Percentiles rank a stretch among this genome's conserved stretches.
These are phyloP conservation scores for Lavandula angustifolia DNA, from an alignment of 257 asterid genomes.

Conservation along the genomic window DNA sequence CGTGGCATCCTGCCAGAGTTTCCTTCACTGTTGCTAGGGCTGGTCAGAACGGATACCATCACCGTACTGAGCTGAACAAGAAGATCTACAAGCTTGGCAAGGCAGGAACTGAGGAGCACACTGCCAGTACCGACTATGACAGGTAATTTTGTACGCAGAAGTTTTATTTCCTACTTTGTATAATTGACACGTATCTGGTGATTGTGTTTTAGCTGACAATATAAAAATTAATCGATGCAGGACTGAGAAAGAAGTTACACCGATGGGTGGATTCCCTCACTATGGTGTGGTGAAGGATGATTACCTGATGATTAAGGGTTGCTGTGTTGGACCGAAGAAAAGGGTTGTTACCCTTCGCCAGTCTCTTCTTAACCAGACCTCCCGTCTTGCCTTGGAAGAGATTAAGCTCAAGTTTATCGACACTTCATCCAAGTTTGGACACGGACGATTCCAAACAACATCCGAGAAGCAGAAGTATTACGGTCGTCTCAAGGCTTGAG, in stretches of 20 bases:
- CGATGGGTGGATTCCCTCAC: constrained; percentile 62
- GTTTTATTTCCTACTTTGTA: too few relatives aligned
- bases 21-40: constrained; percentile 64
- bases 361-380: constrained; percentile 51
- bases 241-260: constrained; percentile 58
- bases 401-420: constrained; percentile 58
- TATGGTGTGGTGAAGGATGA: constrained; percentile 59
- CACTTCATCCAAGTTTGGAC: constrained; percentile 59
- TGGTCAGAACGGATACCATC: constrained; percentile 71
- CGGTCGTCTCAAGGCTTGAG: constrained; percentile 48
- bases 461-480: constrained; percentile 52
- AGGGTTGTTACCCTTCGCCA: constrained; percentile 55
- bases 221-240: constrained; percentile 26
- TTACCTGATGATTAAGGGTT: constrained; percentile 53
- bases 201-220: too few relatives aligned
- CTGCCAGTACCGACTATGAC: constrained; percentile 55
- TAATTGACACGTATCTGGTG: too few relatives aligned
- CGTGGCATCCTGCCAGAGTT: constrained; percentile 70
- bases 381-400: constrained; percentile 54
- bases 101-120: constrained; percentile 49
- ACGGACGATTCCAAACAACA: constrained; percentile 60
- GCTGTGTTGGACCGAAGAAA: constrained; percentile 58
- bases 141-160: constrained; percentile 32
- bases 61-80: constrained; percentile 66
- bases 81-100: constrained; percentile 64